Conservation (phyloP, 768 basidiomycete genomes). For the Lentinula sp. region DNA sequence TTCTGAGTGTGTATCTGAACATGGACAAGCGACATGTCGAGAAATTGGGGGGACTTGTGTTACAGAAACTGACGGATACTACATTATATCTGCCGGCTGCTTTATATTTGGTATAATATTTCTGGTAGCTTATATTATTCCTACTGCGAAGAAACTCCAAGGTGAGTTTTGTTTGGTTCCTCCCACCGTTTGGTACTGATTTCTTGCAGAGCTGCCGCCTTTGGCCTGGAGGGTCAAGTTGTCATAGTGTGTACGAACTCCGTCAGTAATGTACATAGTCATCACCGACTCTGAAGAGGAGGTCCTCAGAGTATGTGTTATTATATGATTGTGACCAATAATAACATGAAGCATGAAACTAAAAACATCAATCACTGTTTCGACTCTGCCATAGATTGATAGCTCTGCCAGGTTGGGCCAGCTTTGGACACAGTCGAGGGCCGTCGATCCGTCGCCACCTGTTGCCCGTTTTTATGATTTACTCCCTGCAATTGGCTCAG, state of each 20-base stretch:
- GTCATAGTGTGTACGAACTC: conserved; percentile 1
- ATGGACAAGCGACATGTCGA: conserved; percentile 75
- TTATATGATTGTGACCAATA: too few species aligned
- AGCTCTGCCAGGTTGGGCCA: not conserved
- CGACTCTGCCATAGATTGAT: not conserved
- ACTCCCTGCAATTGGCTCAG: not conserved
- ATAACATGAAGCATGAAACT: too few species aligned
- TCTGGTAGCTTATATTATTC: conserved; percentile 72
- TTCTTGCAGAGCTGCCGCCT: conserved; percentile 51
- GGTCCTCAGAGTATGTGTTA: too few species aligned
- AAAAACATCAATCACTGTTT: too few species aligned
- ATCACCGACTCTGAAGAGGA: not conserved
- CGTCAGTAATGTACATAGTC: not conserved
- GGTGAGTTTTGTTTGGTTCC: conserved; percentile 37
- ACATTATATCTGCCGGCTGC: conserved; percentile 76
- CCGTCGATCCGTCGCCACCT: not conserved
- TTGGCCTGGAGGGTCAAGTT: conserved; percentile 66
- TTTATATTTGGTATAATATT: conserved; percentile 68
- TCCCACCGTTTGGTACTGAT: conserved; percentile 1
- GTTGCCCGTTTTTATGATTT: not conserved
- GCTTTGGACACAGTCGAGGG: not conserved
- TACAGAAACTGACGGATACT: conserved; percentile 89
- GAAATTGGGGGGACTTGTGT: conserved; percentile 75
- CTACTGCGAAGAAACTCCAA: conserved; percentile 82
- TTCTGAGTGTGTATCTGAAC: conserved; percentile 88